A percentile compares a stretch with the other conserved stretches of the same genome.
Evolutionary conservation across 1,139 yeast species (phyloP).

Genomic region (Zygotorulaspora mrakii): DNA sequence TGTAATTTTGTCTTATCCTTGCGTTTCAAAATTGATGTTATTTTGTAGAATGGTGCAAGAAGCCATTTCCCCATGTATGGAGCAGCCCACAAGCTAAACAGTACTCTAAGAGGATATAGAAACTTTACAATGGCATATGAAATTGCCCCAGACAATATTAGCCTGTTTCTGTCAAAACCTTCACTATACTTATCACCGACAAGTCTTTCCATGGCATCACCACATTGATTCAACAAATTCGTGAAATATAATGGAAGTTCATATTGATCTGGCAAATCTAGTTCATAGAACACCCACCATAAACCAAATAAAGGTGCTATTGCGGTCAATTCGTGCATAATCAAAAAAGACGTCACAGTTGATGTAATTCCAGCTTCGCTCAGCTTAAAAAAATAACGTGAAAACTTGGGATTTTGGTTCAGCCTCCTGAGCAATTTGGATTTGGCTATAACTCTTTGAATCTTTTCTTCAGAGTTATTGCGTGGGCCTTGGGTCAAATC

Average conservation of each 20-base stretch:
- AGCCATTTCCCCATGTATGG: constrained; percentile 32
- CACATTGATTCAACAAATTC: constrained; percentile 25
- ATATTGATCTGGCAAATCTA: constrained; percentile 42
- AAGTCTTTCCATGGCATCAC: constrained; percentile 30
- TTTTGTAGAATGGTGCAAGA: constrained; percentile 22
- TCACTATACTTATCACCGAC: constrained; percentile 28
- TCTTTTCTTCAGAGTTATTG: constrained; percentile 16
- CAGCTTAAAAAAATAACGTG: constrained; percentile 26
- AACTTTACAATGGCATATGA: constrained; percentile 76
- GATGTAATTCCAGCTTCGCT: constrained; percentile 55
- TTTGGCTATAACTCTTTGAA: constrained; percentile 25
- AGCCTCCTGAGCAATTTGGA: constrained; percentile 27
- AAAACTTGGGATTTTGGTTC: constrained; percentile 25
- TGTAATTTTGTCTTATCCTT: constrained; percentile 1
- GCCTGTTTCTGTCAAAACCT: constrained; percentile 29
- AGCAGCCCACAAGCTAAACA: constrained; percentile 37
- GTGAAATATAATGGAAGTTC: constrained; percentile 25
- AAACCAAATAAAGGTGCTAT: constrained; percentile 70
- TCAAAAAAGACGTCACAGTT: constrained; percentile 66
- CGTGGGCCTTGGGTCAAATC: constrained; percentile 1
- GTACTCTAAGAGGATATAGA: constrained; percentile 33
- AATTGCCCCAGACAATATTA: constrained; percentile 80
- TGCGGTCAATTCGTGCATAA: constrained; percentile 85
- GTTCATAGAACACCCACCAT: constrained; percentile 70
- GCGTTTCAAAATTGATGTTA: constrained; percentile 12